These are phyloP conservation scores for Psilocybe mexicana DNA, from an alignment of 1,284 basidiomycete species.

Conservation along the genomic window DNA sequence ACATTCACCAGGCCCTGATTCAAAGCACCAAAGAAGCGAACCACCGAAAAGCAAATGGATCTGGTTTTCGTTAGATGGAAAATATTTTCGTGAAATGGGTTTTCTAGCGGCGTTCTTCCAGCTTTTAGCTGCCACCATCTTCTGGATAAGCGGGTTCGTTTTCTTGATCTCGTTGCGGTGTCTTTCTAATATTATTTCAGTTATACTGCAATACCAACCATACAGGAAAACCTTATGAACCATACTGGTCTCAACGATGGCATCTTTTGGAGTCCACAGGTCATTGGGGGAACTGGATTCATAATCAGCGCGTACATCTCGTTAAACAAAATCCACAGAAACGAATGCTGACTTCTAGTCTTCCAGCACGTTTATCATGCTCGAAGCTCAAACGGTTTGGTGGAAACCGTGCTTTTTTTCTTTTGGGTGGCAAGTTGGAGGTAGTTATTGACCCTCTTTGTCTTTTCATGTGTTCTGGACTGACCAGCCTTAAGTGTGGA, in stretches of 20 bases:
- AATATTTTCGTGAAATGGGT: conserved; percentile 54
- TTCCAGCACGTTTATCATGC: conserved; percentile 46
- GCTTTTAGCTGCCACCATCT: conserved; percentile 53
- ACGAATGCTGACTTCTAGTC: background rate
- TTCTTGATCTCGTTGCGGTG: background rate
- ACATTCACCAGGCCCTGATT: background rate
- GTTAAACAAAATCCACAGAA: background rate
- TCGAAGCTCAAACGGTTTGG: conserved; percentile 58
- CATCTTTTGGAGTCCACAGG: conserved; percentile 56
- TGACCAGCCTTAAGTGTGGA: conserved; percentile 42
- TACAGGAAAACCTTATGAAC: conserved; percentile 42
- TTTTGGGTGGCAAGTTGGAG: conserved; percentile 53
- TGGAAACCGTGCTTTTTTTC: conserved; percentile 39
- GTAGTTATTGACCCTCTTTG: conserved; percentile 31
- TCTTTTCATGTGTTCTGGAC: background rate
- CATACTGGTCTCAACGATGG: conserved; percentile 38
- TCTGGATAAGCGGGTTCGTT: conserved; percentile 50
- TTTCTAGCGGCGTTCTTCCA: conserved; percentile 54
- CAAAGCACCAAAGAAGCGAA: background rate
- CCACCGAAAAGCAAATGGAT: conserved; percentile 30
- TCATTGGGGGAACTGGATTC: conserved; percentile 58
- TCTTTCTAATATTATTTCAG: conserved; percentile 25
- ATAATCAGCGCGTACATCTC: conserved; percentile 42
- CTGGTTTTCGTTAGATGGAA: conserved; percentile 38
- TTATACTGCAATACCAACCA: conserved; percentile 49